A percentile compares a stretch with the other conserved stretches of the same genome.
Conservation (phyloP, 305 asterid species). For the Fraxinus platypoda region DNA sequence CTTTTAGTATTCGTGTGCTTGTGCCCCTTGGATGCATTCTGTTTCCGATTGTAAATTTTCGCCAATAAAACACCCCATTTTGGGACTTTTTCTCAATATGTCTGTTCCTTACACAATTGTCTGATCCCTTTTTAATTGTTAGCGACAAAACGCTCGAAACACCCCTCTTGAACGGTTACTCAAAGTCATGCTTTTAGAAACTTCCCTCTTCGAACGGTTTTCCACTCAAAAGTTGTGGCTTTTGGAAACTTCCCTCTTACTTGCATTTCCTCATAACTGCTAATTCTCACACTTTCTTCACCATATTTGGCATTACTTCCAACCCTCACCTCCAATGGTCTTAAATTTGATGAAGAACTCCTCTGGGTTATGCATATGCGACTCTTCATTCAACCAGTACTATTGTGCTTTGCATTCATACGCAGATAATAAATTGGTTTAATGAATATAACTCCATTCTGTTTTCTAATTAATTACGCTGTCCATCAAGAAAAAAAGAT, state of each 20-base stretch:
- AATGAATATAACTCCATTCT: no score
- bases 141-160: no score
- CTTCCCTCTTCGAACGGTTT: slow-evolving; percentile 12
- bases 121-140: no score
- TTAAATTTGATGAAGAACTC: not conserved
- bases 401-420: not conserved
- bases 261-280: not conserved
- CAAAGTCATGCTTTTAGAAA: not conserved
- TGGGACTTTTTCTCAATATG: no score
- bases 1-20: no score
- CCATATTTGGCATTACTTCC: not conserved
- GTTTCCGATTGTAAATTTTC: no score
- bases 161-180: slow-evolving; percentile 14
- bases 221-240: not conserved
- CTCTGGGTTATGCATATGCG: not conserved
- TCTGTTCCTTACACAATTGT: no score
- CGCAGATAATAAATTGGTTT: not conserved
- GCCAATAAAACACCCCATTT: no score
- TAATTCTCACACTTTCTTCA: not conserved
- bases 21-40: no score
- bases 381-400: not conserved
- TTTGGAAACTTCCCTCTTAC: not conserved
- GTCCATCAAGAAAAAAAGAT: no score
- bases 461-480: no score
- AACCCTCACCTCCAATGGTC: not conserved